These are phyloP conservation scores for Trypanosoma grayi DNA, from an alignment of 208 protist species.

Conservation along the genomic window DNA sequence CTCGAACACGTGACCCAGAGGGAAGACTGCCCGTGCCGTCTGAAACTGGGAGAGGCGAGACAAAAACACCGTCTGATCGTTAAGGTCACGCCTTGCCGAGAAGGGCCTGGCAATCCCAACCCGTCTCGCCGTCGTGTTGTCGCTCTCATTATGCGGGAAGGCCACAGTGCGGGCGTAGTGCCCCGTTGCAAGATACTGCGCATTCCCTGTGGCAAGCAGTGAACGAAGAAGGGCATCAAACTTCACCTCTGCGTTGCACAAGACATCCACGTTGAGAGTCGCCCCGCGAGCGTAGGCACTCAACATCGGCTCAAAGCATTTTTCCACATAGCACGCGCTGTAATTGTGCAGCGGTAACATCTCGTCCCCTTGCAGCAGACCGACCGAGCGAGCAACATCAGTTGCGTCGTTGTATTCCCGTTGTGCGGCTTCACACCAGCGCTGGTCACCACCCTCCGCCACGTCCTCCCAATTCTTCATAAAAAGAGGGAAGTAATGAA, in stretches of 20 bases:
- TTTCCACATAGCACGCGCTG: slow-evolving; percentile 42
- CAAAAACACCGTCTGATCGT: slow-evolving; percentile 78
- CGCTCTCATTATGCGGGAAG: not conserved
- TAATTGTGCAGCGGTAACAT: slow-evolving; percentile 43
- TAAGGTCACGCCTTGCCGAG: slow-evolving; percentile 54
- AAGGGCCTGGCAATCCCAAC: slow-evolving; percentile 53
- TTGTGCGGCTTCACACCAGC: slow-evolving; percentile 51
- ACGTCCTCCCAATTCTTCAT: slow-evolving; percentile 74
- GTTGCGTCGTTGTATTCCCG: slow-evolving; percentile 68
- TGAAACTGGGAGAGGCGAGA: slow-evolving; percentile 37
- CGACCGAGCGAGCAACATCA: slow-evolving; percentile 39
- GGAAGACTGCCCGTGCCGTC: slow-evolving; percentile 48
- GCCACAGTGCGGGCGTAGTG: slow-evolving; percentile 71
- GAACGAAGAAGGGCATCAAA: slow-evolving; percentile 47
- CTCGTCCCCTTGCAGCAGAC: slow-evolving; percentile 25
- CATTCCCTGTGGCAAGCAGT: slow-evolving; percentile 12
- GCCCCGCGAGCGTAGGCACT: slow-evolving; percentile 50
- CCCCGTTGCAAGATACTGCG: slow-evolving; percentile 58
- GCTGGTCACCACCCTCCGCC: slow-evolving; percentile 20
- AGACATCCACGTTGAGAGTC: slow-evolving; percentile 81
- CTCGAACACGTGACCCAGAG: slow-evolving; percentile 67
- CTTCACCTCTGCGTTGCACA: slow-evolving; percentile 79
- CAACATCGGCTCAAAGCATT: slow-evolving; percentile 78
- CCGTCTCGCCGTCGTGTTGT: not conserved
- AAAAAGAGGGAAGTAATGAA: slow-evolving; percentile 48